phyloP scores from a whole-genome alignment of 148 eudicot species.

The Diospyros lotus region DNA sequence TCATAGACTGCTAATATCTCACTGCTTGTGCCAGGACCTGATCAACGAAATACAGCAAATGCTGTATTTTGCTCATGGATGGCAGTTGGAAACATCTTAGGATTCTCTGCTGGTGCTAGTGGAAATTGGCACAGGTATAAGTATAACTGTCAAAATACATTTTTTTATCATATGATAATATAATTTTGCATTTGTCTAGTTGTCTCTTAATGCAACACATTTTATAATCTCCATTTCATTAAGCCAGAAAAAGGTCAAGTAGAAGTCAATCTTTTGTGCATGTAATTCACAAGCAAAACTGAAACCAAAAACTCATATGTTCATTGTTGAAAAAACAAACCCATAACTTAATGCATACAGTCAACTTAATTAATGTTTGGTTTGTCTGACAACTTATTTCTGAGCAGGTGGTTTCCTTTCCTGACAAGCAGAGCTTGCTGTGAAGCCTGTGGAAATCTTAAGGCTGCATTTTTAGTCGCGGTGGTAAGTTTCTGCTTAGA shows the following conservation, averaged over 20 bases:
- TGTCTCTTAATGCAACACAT: not conserved
- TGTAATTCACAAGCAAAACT: too few species aligned
- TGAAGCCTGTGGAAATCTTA: constrained; percentile 92
- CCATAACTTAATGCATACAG: not conserved
- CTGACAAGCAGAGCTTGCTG: constrained; percentile 85
- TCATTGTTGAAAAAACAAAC: too few species aligned
- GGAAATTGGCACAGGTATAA: constrained; percentile 85
- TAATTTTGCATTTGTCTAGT: not conserved
- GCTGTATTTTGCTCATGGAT: constrained; percentile 96
- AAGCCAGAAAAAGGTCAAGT: not conserved
- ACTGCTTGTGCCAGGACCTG: constrained; percentile 62
- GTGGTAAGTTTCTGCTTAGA: constrained; percentile 56
- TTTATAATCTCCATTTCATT: not conserved
- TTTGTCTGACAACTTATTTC: constrained; percentile 14
- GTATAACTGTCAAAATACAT: constrained; percentile 28
- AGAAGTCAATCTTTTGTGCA: too few species aligned
- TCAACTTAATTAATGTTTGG: constrained; percentile 3
- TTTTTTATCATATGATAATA: not conserved
- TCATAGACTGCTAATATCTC: constrained; percentile 15
- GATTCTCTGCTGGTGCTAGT: constrained; percentile 93
- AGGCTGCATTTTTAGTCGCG: constrained; percentile 94
- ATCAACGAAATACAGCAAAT: constrained; percentile 87
- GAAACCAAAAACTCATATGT: too few species aligned
- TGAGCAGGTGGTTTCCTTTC: constrained; percentile 93
- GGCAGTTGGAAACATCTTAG: constrained; percentile 95